Conservation (phyloP, 805 yeast genomes). For the Komagataella populi region DNA sequence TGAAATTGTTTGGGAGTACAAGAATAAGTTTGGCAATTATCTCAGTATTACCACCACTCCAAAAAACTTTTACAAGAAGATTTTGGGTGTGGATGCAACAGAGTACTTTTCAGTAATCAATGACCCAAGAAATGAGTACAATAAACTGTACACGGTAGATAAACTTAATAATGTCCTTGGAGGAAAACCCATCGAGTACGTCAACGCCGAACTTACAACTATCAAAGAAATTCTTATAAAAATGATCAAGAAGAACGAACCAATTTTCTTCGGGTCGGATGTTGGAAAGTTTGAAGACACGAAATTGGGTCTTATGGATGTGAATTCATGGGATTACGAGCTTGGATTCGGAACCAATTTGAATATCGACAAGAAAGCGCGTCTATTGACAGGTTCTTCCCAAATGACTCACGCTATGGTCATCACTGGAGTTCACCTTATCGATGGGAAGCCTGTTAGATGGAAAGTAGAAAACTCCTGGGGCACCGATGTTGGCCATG, state of each 20-base stretch:
- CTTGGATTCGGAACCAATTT: constrained; percentile 32
- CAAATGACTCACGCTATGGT: constrained; percentile 90
- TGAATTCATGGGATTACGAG: constrained; percentile 54
- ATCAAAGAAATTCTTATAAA: constrained; percentile 52
- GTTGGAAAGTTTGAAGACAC: constrained; percentile 64
- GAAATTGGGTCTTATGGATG: constrained; percentile 56
- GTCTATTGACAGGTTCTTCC: constrained; percentile 27
- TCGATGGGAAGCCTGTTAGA: constrained; percentile 47
- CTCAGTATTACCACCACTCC: constrained; percentile 48
- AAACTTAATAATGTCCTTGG: constrained; percentile 64
- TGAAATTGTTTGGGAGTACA: constrained; percentile 59
- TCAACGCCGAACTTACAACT: constrained; percentile 49
- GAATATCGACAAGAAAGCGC: constrained; percentile 19
- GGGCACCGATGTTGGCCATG: constrained; percentile 60
- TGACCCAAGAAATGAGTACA: constrained; percentile 70
- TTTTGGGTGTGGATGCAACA: constrained; percentile 37
- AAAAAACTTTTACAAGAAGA: constrained; percentile 42
- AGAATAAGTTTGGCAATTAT: constrained; percentile 55
- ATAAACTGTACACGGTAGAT: constrained; percentile 60
- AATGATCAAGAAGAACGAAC: constrained; percentile 59
- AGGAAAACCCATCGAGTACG: constrained; percentile 61
- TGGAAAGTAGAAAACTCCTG: constrained; percentile 75
- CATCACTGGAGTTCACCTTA: constrained; percentile 68
- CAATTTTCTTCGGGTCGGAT: constrained; percentile 82
- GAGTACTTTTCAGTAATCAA: constrained; percentile 56